Evolutionary conservation across 805 yeast species (phyloP).

Genomic region (Pichia gijzeniarum): DNA sequence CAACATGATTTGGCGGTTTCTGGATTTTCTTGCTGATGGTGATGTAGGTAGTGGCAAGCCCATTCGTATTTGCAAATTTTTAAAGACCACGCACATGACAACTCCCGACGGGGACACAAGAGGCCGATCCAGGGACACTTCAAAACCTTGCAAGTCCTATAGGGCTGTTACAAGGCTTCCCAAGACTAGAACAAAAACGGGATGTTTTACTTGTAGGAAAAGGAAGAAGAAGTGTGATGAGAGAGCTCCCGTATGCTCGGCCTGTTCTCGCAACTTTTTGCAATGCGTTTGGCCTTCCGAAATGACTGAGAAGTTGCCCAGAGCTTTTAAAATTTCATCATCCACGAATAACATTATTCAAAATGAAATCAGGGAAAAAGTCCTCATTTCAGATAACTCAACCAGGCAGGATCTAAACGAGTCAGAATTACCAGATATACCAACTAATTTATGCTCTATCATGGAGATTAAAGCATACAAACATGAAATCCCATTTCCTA

Average conservation of each 20-base stretch:
- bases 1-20: no score
- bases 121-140: neutral
- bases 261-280: slow-evolving; percentile 30
- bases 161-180: slow-evolving; percentile 9
- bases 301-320: slow-evolving; percentile 23
- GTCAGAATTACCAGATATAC: slow-evolving; percentile 20
- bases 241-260: slow-evolving; percentile 28
- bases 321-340: slow-evolving; percentile 22
- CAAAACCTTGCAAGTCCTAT: neutral
- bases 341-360: slow-evolving; percentile 10
- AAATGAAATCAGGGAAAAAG: neutral
- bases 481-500: slow-evolving; percentile 15
- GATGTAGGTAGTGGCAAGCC: no score
- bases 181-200: slow-evolving; percentile 27
- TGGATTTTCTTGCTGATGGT: no score
- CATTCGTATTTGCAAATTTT: no score
- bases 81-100: no score
- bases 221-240: slow-evolving; percentile 35
- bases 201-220: slow-evolving; percentile 34
- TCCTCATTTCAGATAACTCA: neutral
- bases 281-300: slow-evolving; percentile 30
- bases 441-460: slow-evolving; percentile 24
- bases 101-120: neutral
- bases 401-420: neutral
- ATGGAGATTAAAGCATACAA: slow-evolving; percentile 22